Evolutionary conservation across 306 rosid species (phyloP), one percentile per base, ranked within the genome.

Genomic region (Luffa acutangula): DNA sequence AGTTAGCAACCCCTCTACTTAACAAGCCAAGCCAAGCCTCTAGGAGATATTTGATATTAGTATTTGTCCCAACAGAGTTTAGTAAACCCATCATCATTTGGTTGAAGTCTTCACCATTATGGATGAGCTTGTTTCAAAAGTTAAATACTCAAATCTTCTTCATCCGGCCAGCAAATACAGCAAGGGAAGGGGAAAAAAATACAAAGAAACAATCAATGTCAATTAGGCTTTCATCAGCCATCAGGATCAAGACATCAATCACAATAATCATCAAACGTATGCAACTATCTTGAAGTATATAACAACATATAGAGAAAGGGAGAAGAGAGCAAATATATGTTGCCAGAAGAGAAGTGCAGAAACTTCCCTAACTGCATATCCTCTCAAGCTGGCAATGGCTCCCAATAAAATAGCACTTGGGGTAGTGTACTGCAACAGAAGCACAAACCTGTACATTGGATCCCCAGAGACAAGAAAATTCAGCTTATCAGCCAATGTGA

Each of bases 341-440:
- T 94, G 98, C 97, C 98, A 94, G 84, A 94, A 92, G 81, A 92
- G 88, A 80, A 94, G 84, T 70, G 98, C 89, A 1, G 97, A 94
- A 79, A 97, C 93, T 88, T 94, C 97, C 0, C 93, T 84, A 57
- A 94, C 94, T 70, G 97, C 98, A 84, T 94, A 90, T 58, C 94
- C 97, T 86, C 98, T 85, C 85, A 94, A 78, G 76, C 91, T 92
- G n/a, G 97, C 96, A 80, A 92, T 90, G 48, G 97, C 97, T 79
- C 98, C 97, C 72, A 92, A 78, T 79, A 94, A 83, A 81, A 94
- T 90, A 31, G 98, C 96, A 76, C 96, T 94, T 5, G 97, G 98
- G 49, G 96, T 85, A 2, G 96, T 92, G 87, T 92, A 94, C 85
- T 90, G 96, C 82, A 94, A 70, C 87, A 94, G 64, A 79, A 94